A percentile compares a stretch with the other conserved stretches of the same genome.
Evolutionary conservation across 805 yeast species (phyloP).

Genomic region (Ogataea paraovalis): DNA sequence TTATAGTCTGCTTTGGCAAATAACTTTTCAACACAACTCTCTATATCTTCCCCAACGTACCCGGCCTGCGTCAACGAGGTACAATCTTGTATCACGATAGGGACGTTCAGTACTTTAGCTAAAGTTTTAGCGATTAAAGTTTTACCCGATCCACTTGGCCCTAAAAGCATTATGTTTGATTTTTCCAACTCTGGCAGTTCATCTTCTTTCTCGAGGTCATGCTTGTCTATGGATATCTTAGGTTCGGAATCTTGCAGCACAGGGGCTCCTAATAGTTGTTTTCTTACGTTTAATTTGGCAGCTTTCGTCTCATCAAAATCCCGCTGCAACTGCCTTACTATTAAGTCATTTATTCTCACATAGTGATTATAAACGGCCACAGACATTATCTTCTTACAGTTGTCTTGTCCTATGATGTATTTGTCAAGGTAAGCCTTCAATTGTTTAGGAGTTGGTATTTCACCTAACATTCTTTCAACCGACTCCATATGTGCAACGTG

Average conservation of each 20-base stretch:
- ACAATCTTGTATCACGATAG: conserved; percentile 58
- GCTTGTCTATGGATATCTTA: not conserved
- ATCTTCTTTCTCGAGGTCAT: conserved; percentile 26
- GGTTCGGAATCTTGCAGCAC: conserved; percentile 2
- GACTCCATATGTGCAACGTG: conserved; percentile 8
- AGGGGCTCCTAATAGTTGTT: conserved; percentile 10
- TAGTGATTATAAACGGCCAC: conserved; percentile 62
- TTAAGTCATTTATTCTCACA: conserved; percentile 40
- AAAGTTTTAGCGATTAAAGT: conserved; percentile 53
- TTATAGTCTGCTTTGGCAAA: conserved; percentile 48
- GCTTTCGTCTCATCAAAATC: conserved; percentile 4
- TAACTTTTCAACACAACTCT: conserved; percentile 50
- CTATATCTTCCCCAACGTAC: conserved; percentile 62
- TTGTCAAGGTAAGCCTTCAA: conserved; percentile 44
- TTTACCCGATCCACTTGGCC: conserved; percentile 63
- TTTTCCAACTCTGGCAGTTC: conserved; percentile 48
- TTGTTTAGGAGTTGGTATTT: conserved; percentile 44
- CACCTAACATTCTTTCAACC: conserved; percentile 9
- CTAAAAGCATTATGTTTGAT: conserved; percentile 51
- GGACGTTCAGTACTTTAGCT: conserved; percentile 49
- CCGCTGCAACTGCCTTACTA: conserved; percentile 6
- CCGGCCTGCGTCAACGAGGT: conserved; percentile 64
- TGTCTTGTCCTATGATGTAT: conserved; percentile 54
- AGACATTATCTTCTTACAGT: conserved; percentile 52
- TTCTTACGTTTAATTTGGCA: conserved; percentile 4